phyloP scores from a whole-genome alignment of 169 alveolate genomes.

The Cryptosporidium viatorum region DNA sequence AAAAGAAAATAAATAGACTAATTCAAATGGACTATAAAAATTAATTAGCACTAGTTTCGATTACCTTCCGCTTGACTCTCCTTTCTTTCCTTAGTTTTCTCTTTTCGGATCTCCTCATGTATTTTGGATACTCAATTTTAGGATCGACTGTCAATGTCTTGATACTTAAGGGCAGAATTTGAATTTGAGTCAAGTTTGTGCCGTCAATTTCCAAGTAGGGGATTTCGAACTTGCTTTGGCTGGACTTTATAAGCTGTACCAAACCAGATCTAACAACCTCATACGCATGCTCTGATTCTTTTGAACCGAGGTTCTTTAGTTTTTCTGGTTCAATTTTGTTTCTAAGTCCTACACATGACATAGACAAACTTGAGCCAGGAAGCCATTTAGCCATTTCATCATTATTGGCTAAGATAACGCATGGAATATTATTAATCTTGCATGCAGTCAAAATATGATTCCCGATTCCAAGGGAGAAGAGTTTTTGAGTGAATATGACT shows the following conservation, averaged over 20 bases:
- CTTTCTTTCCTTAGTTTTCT: constrained; percentile 65
- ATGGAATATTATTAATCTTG: constrained; percentile 29
- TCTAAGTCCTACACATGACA: constrained; percentile 59
- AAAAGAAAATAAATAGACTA: not conserved
- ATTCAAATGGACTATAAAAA: constrained; percentile 10
- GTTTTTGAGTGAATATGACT: constrained; percentile 21
- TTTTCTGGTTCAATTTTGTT: not conserved
- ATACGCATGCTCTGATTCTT: not conserved
- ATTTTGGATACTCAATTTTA: constrained; percentile 43
- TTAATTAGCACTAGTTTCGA: constrained; percentile 4
- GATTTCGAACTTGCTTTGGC: constrained; percentile 21
- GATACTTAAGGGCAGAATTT: constrained; percentile 17
- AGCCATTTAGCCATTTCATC: constrained; percentile 13
- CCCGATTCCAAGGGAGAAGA: constrained; percentile 39
- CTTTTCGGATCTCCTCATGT: constrained; percentile 39
- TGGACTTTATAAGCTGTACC: constrained; percentile 3
- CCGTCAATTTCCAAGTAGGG: constrained; percentile 9
- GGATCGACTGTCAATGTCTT: constrained; percentile 16
- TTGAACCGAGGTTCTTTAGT: not conserved
- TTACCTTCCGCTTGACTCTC: not conserved
- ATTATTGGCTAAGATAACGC: constrained; percentile 31
- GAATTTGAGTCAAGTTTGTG: not conserved
- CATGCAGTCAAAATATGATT: constrained; percentile 29
- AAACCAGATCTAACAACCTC: constrained; percentile 6
- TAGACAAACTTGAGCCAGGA: not conserved